phyloP scores from a whole-genome alignment of 2,329 filamentous ascomycete species.

The Penicillium aurantiogriseum region DNA sequence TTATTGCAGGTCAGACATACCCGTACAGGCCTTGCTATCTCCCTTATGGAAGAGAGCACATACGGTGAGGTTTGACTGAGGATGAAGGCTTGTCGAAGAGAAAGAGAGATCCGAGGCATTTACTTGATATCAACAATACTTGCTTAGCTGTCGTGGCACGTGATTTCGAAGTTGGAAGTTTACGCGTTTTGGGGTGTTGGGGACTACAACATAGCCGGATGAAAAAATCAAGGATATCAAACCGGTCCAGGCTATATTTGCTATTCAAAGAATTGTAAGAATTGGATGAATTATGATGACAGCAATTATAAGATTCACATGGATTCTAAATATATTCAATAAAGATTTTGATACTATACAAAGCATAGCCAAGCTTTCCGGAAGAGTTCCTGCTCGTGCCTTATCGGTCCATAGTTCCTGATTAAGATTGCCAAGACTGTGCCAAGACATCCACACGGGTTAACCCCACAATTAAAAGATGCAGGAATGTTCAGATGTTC shows the following conservation, averaged over 20 bases:
- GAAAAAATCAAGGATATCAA: background rate
- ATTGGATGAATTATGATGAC: background rate
- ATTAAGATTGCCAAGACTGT: background rate
- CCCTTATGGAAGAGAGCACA: background rate
- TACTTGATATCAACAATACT: background rate
- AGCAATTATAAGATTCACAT: too few relatives aligned
- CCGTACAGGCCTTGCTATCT: background rate
- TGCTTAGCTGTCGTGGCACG: background rate
- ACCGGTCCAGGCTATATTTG: background rate
- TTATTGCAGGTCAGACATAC: background rate
- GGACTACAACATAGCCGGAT: too few relatives aligned
- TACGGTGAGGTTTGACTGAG: background rate
- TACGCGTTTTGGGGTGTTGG: background rate
- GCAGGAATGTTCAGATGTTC: background rate
- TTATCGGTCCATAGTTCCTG: background rate
- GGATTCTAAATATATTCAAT: background rate
- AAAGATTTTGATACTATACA: background rate
- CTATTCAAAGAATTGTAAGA: background rate
- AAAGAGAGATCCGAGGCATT: background rate
- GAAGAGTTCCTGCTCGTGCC: background rate
- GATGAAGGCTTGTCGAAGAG: background rate
- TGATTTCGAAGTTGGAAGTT: background rate
- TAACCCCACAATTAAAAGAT: background rate
- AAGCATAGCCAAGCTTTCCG: background rate
- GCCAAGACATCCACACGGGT: background rate